These are phyloP conservation scores for Balakata baccata DNA, from an alignment of 345 rosid species.

Conservation along the genomic window DNA sequence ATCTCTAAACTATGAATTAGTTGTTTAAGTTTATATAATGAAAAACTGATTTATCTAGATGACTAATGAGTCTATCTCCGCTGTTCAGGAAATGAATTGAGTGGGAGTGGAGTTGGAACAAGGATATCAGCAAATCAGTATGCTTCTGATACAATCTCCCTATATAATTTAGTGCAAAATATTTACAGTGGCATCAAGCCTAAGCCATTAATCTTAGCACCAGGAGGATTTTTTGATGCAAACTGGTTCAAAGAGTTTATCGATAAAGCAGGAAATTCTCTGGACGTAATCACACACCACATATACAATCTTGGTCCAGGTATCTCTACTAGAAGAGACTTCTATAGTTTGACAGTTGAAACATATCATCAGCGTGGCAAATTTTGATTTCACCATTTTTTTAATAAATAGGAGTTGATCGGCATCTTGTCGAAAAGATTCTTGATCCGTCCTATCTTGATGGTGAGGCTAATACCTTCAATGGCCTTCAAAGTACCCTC, in stretches of 20 bases:
- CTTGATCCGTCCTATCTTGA: conserved; percentile 71
- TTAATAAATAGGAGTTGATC: conserved; percentile 55
- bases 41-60: background rate
- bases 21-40: background rate
- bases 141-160: conserved; percentile 58
- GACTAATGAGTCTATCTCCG: background rate
- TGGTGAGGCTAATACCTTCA: conserved; percentile 48
- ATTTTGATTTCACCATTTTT: background rate
- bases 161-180: conserved; percentile 43
- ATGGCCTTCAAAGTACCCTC: conserved; percentile 48
- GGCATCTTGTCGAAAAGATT: conserved; percentile 59
- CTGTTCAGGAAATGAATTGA: conserved; percentile 72
- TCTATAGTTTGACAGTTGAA: conserved; percentile 5
- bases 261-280: conserved; percentile 42
- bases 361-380: conserved; percentile 15
- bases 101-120: conserved; percentile 78
- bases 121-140: conserved; percentile 70
- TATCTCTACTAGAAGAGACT: conserved; percentile 22
- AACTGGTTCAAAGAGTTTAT: conserved; percentile 66
- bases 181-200: conserved; percentile 42
- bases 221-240: conserved; percentile 82
- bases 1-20: background rate
- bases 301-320: conserved; percentile 98
- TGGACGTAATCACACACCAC: conserved; percentile 72
- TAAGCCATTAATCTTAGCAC: conserved; percentile 71